Evolutionary conservation across 371 early-diverging fungal species (phyloP).

Genomic region (Mucor saturninus): DNA sequence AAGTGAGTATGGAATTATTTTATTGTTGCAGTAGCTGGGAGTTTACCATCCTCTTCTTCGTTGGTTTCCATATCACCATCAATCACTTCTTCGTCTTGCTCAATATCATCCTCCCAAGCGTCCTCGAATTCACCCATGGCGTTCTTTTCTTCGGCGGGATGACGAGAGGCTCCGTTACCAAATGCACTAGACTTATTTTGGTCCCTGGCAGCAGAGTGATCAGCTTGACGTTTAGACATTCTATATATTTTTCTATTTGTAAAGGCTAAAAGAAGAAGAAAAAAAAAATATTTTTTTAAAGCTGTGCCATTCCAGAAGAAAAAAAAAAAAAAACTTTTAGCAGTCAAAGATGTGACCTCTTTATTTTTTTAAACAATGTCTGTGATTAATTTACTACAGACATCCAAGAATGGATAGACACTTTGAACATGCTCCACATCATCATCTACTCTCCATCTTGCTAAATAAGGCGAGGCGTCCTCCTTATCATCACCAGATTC

Average conservation of each 20-base stretch:
- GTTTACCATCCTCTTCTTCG: slow-evolving; percentile 56
- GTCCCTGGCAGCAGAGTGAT: slow-evolving; percentile 56
- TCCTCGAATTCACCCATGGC: slow-evolving; percentile 97
- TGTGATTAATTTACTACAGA: slow-evolving; percentile 91
- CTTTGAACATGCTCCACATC: slow-evolving; percentile 58
- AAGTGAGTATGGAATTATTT: neutral
- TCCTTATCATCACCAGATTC: slow-evolving; percentile 16
- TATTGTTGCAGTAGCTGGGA: neutral
- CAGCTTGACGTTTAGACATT: slow-evolving; percentile 70
- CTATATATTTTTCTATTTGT: neutral
- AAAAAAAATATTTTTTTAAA: too few relatives aligned
- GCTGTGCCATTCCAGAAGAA: too few relatives aligned
- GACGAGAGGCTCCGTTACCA: slow-evolving; percentile 37
- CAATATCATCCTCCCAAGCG: slow-evolving; percentile 92
- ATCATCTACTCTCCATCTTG: slow-evolving; percentile 22
- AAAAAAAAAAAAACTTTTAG: too few relatives aligned
- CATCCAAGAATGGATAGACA: slow-evolving; percentile 94
- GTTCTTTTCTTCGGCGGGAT: slow-evolving; percentile 54
- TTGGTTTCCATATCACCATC: slow-evolving; percentile 55
- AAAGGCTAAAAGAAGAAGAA: too few relatives aligned
- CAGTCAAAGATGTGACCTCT: too few relatives aligned
- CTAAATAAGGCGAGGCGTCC: slow-evolving; percentile 13
- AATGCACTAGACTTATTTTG: slow-evolving; percentile 50
- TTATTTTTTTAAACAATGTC: slow-evolving; percentile 69
- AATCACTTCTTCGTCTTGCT: slow-evolving; percentile 73